Base-by-base conservation (phyloP, 345 rosid species). In the Moricandia moricandioides region DNA sequence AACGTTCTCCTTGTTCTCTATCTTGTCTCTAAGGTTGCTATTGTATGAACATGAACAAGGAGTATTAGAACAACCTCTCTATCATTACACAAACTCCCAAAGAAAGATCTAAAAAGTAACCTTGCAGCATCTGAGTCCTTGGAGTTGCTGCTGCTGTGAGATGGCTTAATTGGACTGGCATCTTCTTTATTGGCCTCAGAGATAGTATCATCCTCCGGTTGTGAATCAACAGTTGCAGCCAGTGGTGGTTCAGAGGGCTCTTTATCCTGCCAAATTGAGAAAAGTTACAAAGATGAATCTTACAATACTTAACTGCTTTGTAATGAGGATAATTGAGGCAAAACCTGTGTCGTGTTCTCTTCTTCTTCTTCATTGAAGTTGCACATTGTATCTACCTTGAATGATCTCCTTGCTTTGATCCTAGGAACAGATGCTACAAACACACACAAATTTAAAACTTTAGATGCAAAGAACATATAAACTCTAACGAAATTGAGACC, bases 351-450 rank as follows among this genome's bases (percentile, higher is more conserved):
- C 13, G 66, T 49, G 51, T 72, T 82, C 26, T 52, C 70, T 56
- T 69, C 74, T 18, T 88, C 43, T 9, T 78, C 91, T 61, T 89
- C 91, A 65, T 85, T 82, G 79, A 92, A 90, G 83, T 85, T 89
- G 78, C 97, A 96, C 58, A 92, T 71, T 35, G 84, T 75, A 67
- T 89, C 96, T 14, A 89, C 84, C 73, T 84, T 86, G 24, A 87
- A 78, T 2, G 94, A 86, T 84, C 97, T 88, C 12, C 87, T 83
- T 14, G 89, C 81, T 85, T 86, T 92, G 80, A 96, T 89, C 78
- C 86, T 88, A 24, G 88, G 81, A 90, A 89, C 92, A 71, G 83
- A 89, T 82, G 99, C 99, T 96, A 83, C 65, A 62, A 26, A 66
- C 13, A 27, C 13, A 10, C 13, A 9, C 43, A 39, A 12, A 11